A percentile compares a stretch with the other conserved stretches of the same genome.
phyloP scores from a whole-genome alignment of 345 rosid species.

The Dimocarpus longan region DNA sequence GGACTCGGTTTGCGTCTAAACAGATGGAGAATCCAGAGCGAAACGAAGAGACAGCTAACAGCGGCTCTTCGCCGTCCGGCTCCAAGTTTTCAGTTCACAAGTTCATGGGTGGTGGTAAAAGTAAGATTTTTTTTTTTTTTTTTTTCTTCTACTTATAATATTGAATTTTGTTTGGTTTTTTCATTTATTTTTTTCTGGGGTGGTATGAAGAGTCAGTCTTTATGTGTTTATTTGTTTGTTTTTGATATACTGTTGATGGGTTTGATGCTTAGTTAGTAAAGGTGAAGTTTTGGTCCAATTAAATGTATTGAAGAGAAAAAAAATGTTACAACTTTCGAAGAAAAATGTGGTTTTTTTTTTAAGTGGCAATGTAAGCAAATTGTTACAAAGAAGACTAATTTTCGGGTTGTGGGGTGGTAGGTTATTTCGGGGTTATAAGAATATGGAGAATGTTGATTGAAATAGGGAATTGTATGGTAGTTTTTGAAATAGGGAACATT shows the following conservation, averaged over 20 bases:
- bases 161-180: not conserved
- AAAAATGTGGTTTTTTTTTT: too few relatives aligned
- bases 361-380: not conserved
- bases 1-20: not conserved
- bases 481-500: not conserved
- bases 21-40: conserved; percentile 40
- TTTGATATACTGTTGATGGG: not conserved
- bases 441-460: not conserved
- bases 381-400: not conserved
- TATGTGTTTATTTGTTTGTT: not conserved
- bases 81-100: conserved; percentile 43
- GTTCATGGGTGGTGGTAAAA: conserved; percentile 57
- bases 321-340: not conserved
- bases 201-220: not conserved
- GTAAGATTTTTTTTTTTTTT: conserved; percentile 17
- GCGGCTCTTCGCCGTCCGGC: not conserved
- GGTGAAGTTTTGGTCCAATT: not conserved
- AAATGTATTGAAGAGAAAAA: not conserved
- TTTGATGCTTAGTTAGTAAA: not conserved
- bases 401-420: not conserved
- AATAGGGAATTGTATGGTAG: not conserved
- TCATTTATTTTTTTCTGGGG: not conserved
- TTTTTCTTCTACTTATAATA: not conserved
- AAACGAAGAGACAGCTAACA: conserved; percentile 26
- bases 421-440: not conserved